Conservation (phyloP, 2,329 filamentous ascomycete genomes). For the Xylariomycetidae sp. region DNA sequence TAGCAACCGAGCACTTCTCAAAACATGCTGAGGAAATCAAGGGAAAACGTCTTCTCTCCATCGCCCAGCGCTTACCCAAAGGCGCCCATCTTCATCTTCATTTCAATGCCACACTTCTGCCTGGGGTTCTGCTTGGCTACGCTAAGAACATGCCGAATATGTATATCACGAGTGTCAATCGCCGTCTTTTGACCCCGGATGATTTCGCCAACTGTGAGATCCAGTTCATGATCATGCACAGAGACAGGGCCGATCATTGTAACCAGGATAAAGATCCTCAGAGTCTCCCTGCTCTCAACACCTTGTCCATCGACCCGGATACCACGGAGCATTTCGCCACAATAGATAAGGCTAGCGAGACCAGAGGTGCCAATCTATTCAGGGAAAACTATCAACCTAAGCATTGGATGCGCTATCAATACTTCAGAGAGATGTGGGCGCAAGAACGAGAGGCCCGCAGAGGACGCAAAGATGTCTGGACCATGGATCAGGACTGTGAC, state of each 20-base stretch:
- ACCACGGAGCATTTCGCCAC: too few species aligned
- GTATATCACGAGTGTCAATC: conserved; percentile 64
- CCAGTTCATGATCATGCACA: conserved; percentile 47
- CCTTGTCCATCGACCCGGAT: too few species aligned
- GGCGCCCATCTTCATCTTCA: conserved; percentile 71
- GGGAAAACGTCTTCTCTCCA: too few species aligned
- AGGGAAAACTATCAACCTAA: too few species aligned
- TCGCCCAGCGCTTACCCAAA: conserved; percentile 62
- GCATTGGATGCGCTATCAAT: conserved; percentile 23
- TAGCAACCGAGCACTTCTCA: too few species aligned
- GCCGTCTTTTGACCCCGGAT: conserved; percentile 38
- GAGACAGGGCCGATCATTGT: conserved; percentile 44
- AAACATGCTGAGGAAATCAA: too few species aligned
- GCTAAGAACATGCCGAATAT: conserved; percentile 57
- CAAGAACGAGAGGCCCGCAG: conserved; percentile 8
- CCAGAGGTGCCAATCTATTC: too few species aligned
- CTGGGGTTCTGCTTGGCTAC: conserved; percentile 52
- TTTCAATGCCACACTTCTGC: conserved; percentile 69
- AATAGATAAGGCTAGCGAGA: too few species aligned
- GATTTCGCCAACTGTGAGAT: conserved; percentile 54
- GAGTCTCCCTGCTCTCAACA: conserved; percentile 13
- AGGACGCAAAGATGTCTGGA: conserved; percentile 13
- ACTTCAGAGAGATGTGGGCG: conserved; percentile 20
- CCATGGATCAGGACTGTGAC: conserved; percentile 26
- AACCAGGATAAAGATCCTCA: conserved; percentile 34